Base-by-base conservation (phyloP, 805 yeast genomes). In the Saccharomycopsis sp. region DNA sequence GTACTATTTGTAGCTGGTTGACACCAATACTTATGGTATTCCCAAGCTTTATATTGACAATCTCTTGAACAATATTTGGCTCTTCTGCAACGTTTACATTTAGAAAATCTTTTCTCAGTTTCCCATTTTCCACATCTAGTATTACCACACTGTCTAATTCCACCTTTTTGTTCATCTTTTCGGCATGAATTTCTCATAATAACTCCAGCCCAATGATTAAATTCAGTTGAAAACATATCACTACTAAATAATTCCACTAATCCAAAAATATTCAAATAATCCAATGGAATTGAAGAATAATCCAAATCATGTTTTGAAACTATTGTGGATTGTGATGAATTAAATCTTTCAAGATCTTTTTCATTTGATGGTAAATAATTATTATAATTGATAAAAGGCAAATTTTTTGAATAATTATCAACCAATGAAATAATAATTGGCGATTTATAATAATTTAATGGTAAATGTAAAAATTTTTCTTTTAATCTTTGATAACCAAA, bases 121-220 rank as follows among this genome's bases (percentile, higher is more conserved):
- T 89, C 98, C 97, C 97, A 89, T 55, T 72, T 78, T 9, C 96
- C 96, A 62, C 98, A 89, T 21, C 76, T 81, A 51, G 87, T 82
- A 56, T 79, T 80, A 1, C 96, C 96, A 60, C 98, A 89, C 61
- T 92, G 97, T 39, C 97, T 70, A 23, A 89, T 81, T 1, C 96
- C 96, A 14, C 89, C 89, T 43, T 80, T 71, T 32, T 70, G 58
- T 54, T 88, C 96, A 57, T 89, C 92, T 53, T 88, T 78, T 42
- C 96, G 72, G 56, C 96, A 89, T 1, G 95, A 87, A 58, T 92
- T 92, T 41, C 97, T 69, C 88, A 92, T 92, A 30, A 88, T 86
- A n/a, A 89, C 95, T 3, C 95, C 92, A 2, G 96, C 85, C 98
- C 98, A 89, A 59, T 88, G 87, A 50, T 82, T 79, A 67, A 87